phyloP scores from a whole-genome alignment of 116 monocot species.

The Zostera marina region DNA sequence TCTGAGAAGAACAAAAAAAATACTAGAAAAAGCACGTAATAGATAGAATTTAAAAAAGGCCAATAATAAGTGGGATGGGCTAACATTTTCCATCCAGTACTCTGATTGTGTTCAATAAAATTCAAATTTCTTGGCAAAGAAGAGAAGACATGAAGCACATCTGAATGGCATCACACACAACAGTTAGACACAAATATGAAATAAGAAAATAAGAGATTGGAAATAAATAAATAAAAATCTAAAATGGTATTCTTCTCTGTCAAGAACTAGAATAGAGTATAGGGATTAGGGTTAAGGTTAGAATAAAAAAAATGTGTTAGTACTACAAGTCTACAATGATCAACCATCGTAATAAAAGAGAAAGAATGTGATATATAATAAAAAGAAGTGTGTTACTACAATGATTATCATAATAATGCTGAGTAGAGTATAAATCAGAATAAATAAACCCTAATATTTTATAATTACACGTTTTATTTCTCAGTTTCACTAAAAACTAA shows the following conservation, averaged over 20 bases:
- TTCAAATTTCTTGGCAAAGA: constrained; percentile 55
- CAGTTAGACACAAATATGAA: neutral
- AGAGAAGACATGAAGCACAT: constrained; percentile 61
- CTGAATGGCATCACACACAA: constrained; percentile 20
- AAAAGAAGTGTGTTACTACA: no score
- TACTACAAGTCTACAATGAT: no score
- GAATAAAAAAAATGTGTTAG: no score
- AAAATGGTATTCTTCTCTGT: neutral
- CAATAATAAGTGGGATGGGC: neutral
- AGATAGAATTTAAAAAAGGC: neutral
- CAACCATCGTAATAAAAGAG: no score
- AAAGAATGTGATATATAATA: no score
- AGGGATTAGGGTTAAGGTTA: no score
- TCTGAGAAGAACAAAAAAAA: constrained; percentile 4
- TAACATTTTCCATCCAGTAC: constrained; percentile 67
- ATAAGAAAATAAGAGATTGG: neutral
- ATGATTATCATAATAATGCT: no score
- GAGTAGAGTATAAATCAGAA: no score
- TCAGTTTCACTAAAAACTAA: no score
- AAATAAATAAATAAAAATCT: neutral
- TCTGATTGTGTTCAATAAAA: constrained; percentile 47
- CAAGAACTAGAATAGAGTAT: no score
- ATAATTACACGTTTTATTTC: no score
- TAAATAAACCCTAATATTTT: no score
- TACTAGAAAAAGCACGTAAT: neutral